Conservation (phyloP, 768 basidiomycete genomes). For the Phlegmacium glaucopus region DNA sequence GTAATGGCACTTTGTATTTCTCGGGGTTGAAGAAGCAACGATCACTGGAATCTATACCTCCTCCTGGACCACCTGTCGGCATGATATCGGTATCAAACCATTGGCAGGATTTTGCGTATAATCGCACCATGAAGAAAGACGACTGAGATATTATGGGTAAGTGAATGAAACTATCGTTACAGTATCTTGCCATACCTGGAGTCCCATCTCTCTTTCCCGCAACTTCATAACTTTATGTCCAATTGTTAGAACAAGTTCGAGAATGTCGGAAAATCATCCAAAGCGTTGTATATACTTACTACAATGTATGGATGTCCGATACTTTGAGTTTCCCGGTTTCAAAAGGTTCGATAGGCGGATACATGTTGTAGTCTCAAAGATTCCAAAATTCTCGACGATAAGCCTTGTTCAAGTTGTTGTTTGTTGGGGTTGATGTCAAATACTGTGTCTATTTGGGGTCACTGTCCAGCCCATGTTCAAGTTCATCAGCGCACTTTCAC, state of each 20-base stretch:
- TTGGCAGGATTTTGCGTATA: no score
- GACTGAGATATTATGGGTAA: conserved; percentile 35
- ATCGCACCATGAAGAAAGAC: conserved; percentile 73
- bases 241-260: conserved; percentile 3
- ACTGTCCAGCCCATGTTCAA: conserved; percentile 9
- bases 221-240: conserved; percentile 68
- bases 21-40: conserved; percentile 78
- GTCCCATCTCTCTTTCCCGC: conserved; percentile 74
- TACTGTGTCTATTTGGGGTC: conserved; percentile 6
- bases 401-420: neutral
- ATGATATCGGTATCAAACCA: conserved; percentile 1
- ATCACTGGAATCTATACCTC: conserved; percentile 66
- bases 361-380: conserved; percentile 45
- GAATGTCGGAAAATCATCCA: neutral
- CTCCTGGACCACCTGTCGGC: conserved; percentile 73
- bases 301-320: conserved; percentile 69
- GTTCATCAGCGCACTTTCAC: conserved; percentile 4
- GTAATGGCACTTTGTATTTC: conserved; percentile 66
- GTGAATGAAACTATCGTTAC: neutral
- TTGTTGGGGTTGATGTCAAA: conserved; percentile 11
- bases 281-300: conserved; percentile 38
- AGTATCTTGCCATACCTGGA: conserved; percentile 48
- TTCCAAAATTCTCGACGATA: neutral
- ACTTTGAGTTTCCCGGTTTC: conserved; percentile 66
- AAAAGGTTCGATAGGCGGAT: conserved; percentile 66